phyloP scores from a whole-genome alignment of 176 grass and related monocot genomes.

The Oryza punctata region DNA sequence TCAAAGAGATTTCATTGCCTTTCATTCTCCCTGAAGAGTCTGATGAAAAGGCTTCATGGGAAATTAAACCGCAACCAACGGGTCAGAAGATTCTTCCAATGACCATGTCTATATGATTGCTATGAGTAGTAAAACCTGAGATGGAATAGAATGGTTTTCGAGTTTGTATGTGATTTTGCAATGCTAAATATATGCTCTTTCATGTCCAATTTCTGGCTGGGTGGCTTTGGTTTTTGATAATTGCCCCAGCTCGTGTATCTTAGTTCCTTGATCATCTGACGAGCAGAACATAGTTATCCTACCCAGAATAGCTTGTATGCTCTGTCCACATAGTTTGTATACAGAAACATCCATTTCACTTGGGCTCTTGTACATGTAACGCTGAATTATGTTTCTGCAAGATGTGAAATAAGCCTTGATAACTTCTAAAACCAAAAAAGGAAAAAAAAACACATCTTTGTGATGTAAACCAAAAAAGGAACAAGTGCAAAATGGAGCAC shows the following conservation, averaged over 20 bases:
- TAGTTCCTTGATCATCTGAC: not conserved
- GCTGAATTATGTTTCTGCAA: not conserved
- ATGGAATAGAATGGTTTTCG: not conserved
- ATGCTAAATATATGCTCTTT: not conserved
- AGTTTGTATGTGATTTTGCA: not conserved
- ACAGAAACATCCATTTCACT: constrained; percentile 2
- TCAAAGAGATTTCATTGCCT: constrained; percentile 82
- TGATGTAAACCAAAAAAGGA: not conserved
- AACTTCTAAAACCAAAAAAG: not conserved
- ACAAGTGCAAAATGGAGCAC: not conserved
- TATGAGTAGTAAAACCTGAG: not conserved
- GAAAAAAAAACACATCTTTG: too few species aligned
- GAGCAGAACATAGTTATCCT: not conserved
- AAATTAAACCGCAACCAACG: constrained; percentile 65
- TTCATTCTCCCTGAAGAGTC: constrained; percentile 74
- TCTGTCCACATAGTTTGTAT: not conserved
- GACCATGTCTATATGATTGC: constrained; percentile 73
- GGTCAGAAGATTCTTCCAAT: constrained; percentile 81
- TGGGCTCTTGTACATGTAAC: not conserved
- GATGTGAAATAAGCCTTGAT: not conserved
- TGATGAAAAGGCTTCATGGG: constrained; percentile 78
- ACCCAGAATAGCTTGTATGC: not conserved
- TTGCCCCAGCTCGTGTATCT: constrained; percentile 36
- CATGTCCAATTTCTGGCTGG: constrained; percentile 6
- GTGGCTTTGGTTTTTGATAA: constrained; percentile 19